Evolutionary conservation across 768 basidiomycete species (phyloP), one percentile per base, ranked within the genome.

Genomic region (Russula lepida): DNA sequence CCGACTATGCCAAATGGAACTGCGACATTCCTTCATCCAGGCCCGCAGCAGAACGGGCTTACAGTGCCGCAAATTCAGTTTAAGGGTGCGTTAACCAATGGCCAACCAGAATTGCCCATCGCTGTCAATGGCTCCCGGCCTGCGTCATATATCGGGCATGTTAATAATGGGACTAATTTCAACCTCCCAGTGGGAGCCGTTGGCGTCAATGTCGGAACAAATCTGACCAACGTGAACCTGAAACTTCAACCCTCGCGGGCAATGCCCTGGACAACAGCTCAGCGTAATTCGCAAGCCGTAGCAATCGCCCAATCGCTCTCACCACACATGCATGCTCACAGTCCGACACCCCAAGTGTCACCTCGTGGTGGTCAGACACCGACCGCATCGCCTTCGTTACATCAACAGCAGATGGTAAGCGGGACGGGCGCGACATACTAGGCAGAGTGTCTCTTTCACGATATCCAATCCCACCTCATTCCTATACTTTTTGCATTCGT

Each of bases 51-150:
- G 49, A 75, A 74, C 47, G 74, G 74, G 2, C 69, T 86, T 49
- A 81, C 76, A 35, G 60, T 74, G 21, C 85, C 86, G 62, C 84
- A 86, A 66, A 74, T 86, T 70, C 83, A 84, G 69, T 78, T 74
- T 57, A 85, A 85, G 71, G 72, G 79, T 9, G 81, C 79, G 4
- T 80, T 84, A 60, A 79, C 70, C 2, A 68, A 69, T 47, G 69
- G 67, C 37, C 66, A 66, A 39, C 62, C 56, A 43, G 66, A 70
- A 62, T 54, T 67, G 68, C 21, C 64, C 44, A 54, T 70, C 55
- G 67, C 71, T 53, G 49, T 62, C 33, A 64, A 66, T 35, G 56
- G 50, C 27, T 64, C 65, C 5, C 65, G 65, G 8, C 73, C 74
- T 19, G 72, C 72, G 1, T 64, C 74, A 11, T 79, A 76, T 55